Evolutionary conservation across 306 rosid species (phyloP).

Genomic region (Albizia julibrissin): DNA sequence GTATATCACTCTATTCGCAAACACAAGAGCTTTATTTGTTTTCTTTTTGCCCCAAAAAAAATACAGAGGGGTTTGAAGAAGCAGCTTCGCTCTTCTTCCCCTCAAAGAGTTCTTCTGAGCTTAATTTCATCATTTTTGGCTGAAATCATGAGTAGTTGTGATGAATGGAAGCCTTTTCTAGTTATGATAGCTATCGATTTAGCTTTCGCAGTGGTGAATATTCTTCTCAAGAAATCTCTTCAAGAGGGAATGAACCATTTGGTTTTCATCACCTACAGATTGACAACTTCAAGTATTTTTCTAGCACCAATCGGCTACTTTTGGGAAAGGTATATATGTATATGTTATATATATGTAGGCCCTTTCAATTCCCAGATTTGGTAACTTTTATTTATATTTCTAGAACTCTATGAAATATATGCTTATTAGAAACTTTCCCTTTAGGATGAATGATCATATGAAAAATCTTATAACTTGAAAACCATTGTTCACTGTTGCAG

Average conservation of each 20-base stretch:
- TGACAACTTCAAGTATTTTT: constrained; percentile 72
- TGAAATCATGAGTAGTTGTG: constrained; percentile 43
- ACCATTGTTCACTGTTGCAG: constrained; percentile 47
- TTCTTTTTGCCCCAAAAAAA: not conserved
- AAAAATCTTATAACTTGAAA: not conserved
- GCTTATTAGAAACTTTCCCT: not conserved
- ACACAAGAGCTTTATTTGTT: constrained; percentile 8
- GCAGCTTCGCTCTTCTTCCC: constrained; percentile 24
- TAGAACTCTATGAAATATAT: not conserved
- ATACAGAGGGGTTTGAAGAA: not conserved
- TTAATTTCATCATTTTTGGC: constrained; percentile 33
- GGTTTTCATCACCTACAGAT: constrained; percentile 83
- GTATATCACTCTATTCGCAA: constrained; percentile 2
- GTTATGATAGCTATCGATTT: constrained; percentile 78
- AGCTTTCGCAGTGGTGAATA: constrained; percentile 71
- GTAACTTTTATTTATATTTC: not conserved
- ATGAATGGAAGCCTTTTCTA: constrained; percentile 84
- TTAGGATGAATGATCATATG: constrained; percentile 10
- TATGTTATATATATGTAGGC: constrained; percentile 17
- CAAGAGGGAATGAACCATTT: constrained; percentile 84
- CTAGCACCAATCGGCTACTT: constrained; percentile 79
- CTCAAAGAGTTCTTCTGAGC: constrained; percentile 15
- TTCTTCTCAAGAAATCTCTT: constrained; percentile 86
- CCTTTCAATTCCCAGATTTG: constrained; percentile 9
- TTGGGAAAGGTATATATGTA: constrained; percentile 55